Percentiles rank a stretch among this genome's conserved stretches.
phyloP scores from a whole-genome alignment of 2,329 filamentous ascomycete genomes.

The Cercospora zeina region DNA sequence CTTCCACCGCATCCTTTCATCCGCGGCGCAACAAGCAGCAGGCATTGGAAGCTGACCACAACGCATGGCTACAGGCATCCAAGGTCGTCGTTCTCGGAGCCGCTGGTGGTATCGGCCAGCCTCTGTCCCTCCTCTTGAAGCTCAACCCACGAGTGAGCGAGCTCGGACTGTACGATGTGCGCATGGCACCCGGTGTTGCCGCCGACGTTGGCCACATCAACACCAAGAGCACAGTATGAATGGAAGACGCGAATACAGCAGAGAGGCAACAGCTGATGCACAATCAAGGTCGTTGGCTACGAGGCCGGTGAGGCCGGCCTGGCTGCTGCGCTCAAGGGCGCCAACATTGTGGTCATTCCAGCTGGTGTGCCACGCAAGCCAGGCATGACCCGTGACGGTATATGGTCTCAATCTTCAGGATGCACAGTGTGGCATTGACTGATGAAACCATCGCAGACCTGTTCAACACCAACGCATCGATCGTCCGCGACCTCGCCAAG shows the following conservation, averaged over 20 bases:
- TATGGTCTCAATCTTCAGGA: conserved; percentile 27
- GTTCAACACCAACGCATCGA: conserved; percentile 99
- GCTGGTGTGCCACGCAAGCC: conserved; percentile 98
- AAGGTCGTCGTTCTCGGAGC: conserved; percentile 98
- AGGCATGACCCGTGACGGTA: conserved; percentile 96
- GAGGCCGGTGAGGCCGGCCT: conserved; percentile 70
- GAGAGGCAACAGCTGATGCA: conserved; percentile 23
- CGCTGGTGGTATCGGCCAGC: conserved; percentile 96
- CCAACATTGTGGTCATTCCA: conserved; percentile 95
- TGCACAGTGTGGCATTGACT: background rate
- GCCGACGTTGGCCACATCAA: conserved; percentile 99
- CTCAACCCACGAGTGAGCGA: conserved; percentile 92
- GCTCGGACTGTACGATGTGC: conserved; percentile 97
- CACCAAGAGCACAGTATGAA: conserved; percentile 76
- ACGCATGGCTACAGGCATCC: conserved; percentile 66
- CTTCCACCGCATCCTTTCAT: conserved; percentile 3
- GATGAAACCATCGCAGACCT: conserved; percentile 61
- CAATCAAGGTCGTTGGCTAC: conserved; percentile 74
- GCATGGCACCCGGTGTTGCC: conserved; percentile 91
- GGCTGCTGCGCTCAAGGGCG: conserved; percentile 74
- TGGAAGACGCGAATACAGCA: background rate
- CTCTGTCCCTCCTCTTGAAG: conserved; percentile 96
- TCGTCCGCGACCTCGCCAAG: conserved; percentile 97
- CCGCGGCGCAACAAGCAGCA: conserved; percentile 7
- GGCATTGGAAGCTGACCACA: conserved; percentile 16